Base-by-base conservation (phyloP, 1,139 yeast genomes). In the Blastobotrys serpentis region DNA sequence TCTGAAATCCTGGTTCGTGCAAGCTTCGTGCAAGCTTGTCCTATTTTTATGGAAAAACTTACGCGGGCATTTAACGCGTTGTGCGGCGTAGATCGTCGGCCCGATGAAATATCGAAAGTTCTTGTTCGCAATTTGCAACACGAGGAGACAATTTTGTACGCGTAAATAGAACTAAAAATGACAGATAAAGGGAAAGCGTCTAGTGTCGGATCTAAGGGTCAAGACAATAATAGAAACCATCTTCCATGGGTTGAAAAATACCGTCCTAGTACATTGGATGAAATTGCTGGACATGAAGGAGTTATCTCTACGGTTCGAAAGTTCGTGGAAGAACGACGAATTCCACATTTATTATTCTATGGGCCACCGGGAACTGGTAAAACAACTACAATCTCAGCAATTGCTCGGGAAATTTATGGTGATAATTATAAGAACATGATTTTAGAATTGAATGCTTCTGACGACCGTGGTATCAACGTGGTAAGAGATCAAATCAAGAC, bases 291-390 rank as follows among this genome's bases (percentile, higher is more conserved):
- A 7, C 98, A 94, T 64, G 81, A 80, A 47, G 94, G 86, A 48
- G 87, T 89, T 34, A 89, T 92, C 14, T 77, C 78, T 25, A 92
- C 84, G 0, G 88, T 92, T 16, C 78, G 89, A 42, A 84, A 82
- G 65, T 90, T 94, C 66, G 90, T 90, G 16, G 78, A 80, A 53
- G 86, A 85, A 52, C 92, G 95, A 10, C 79, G 81, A 59, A 73
- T 92, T 44, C 98, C 98, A 1, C 81, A 50, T 42, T 69, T 90
- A 54, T 71, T 90, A 43, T 90, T 92, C 67, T 90, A 92, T 66
- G 98, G 98, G 0, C 98, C 98, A 0, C 98, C 98, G 19, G 98
- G 98, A 21, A 90, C 97, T 0, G 98, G 98, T 55, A 92, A 92
- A 65, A 92, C 98, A 0, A 87, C 96, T 1, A 90, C 97, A 1